Evolutionary conservation across 1,139 yeast species (phyloP), one percentile per base, ranked within the genome.

Genomic region (Candida frijolesensis): DNA sequence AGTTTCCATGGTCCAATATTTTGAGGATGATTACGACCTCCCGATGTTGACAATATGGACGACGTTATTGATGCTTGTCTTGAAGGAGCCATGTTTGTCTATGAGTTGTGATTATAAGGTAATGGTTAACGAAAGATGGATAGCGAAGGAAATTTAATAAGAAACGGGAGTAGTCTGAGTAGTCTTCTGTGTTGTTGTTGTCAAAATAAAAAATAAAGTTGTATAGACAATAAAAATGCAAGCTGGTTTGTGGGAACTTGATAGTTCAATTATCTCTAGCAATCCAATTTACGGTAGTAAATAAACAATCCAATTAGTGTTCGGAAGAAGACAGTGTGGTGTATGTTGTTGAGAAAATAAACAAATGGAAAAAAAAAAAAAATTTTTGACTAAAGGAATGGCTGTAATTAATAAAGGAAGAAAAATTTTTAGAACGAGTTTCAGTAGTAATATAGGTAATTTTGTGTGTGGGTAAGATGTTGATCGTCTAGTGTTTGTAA

Each of bases 1-100:
- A 87, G 71, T 58, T 80, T 80, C 95, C 95, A 87, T 9, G 95
- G 95, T 2, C 95, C 95, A 15, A 87, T 76, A 54, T 70, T 73
- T 55, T 71, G 77, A 25, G 82, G 82, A 55, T 74, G 79, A 54
- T 62, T 62, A 56, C 72, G 76, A 30, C 61, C 56, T 22, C 30
- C 42, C 35, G 62, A 47, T 35, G 58, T 53, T 29, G 75, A 68
- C 51, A 65, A 64, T 41, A 72, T 57, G 42, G 77, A 70, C 48
- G 76, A 68, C 30, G 74, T 63, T 51, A 73, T 68, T 39, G 78
- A 73, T 18, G 71, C 70, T 57, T 67, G 76, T 61, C 78, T 72
- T 33, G 78, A 71, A 55, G 71, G 77, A 32, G 76, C 63, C 76
- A 72, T 25, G 33, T 41, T 10, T 41, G 22, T 47, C 15, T 35